These are phyloP conservation scores for Xylariaceae sp. DNA, from an alignment of 2,329 filamentous ascomycete genomes.

Conservation along the genomic window DNA sequence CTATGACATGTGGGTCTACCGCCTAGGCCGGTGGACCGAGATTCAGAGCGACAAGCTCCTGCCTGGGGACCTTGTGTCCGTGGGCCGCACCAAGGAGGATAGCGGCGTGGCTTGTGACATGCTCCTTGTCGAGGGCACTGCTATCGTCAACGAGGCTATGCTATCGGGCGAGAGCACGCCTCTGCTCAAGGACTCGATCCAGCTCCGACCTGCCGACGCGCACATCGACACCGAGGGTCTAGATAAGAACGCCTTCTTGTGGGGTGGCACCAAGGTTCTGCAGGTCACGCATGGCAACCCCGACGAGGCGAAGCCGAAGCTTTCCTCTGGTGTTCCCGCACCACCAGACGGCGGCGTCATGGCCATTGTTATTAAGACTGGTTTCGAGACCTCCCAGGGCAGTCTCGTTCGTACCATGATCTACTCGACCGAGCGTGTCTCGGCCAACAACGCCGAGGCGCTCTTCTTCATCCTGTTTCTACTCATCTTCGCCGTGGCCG, in stretches of 20 bases:
- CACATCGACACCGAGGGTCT: slow-evolving; percentile 78
- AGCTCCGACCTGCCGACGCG: slow-evolving; percentile 77
- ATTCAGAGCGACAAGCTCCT: slow-evolving; percentile 85
- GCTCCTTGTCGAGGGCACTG: slow-evolving; percentile 87
- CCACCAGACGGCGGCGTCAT: slow-evolving; percentile 91
- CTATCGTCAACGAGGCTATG: slow-evolving; percentile 99
- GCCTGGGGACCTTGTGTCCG: slow-evolving; percentile 88
- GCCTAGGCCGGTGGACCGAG: slow-evolving; percentile 81
- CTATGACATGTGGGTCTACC: slow-evolving; percentile 87
- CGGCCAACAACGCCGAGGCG: slow-evolving; percentile 95
- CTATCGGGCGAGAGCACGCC: slow-evolving; percentile 96
- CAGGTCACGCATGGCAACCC: slow-evolving; percentile 84
- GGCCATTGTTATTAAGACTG: slow-evolving; percentile 92
- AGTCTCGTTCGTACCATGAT: slow-evolving; percentile 99
- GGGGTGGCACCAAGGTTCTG: slow-evolving; percentile 94
- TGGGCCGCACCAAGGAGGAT: slow-evolving; percentile 90
- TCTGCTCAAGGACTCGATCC: slow-evolving; percentile 89
- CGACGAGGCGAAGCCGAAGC: slow-evolving; percentile 63
- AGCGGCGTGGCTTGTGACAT: slow-evolving; percentile 96
- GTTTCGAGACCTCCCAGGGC: slow-evolving; percentile 97
- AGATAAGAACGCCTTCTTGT: slow-evolving; percentile 95
- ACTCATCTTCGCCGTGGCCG: slow-evolving; percentile 89
- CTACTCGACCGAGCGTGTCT: slow-evolving; percentile 96
- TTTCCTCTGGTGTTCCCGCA: slow-evolving; percentile 69
- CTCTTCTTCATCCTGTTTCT: slow-evolving; percentile 97